Conservation (phyloP, 306 rosid species). For the Gynostemma pentaphyllum region DNA sequence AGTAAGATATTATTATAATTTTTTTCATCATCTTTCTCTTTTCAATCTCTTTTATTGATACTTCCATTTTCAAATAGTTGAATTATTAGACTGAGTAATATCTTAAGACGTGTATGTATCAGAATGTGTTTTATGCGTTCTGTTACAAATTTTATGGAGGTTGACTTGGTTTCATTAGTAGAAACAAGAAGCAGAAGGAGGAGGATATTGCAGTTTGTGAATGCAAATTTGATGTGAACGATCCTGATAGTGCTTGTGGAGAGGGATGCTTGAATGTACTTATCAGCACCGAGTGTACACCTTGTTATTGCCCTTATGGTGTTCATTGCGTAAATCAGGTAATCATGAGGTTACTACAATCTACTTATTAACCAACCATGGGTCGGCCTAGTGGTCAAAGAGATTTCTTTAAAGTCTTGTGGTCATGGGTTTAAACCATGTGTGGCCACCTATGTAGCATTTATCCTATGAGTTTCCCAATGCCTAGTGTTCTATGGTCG, state of each 20-base stretch:
- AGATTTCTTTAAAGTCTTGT: too few relatives aligned
- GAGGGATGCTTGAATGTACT: conserved; percentile 77
- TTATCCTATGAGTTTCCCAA: too few relatives aligned
- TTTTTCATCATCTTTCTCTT: not conserved
- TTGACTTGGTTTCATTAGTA: conserved; percentile 8
- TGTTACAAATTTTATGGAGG: not conserved
- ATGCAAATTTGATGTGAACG: conserved; percentile 37
- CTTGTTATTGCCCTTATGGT: conserved; percentile 65
- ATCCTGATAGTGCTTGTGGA: conserved; percentile 73
- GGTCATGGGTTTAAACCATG: too few relatives aligned
- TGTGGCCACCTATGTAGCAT: too few relatives aligned
- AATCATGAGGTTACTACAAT: not conserved
- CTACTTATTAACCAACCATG: too few relatives aligned
- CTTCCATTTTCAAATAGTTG: too few relatives aligned
- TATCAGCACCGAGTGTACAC: conserved; percentile 90
- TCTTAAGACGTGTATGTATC: too few relatives aligned
- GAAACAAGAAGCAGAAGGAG: conserved; percentile 80
- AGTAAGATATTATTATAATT: conserved; percentile 26
- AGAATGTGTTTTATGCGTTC: not conserved
- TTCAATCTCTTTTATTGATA: not conserved
- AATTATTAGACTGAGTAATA: too few relatives aligned
- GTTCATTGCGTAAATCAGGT: conserved; percentile 78
- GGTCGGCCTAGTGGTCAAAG: too few relatives aligned
- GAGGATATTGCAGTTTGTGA: conserved; percentile 80
- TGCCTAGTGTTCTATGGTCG: too few relatives aligned